These are phyloP conservation scores for Geotrichum reessii DNA, from an alignment of 1,139 yeast species.

Conservation along the genomic window DNA sequence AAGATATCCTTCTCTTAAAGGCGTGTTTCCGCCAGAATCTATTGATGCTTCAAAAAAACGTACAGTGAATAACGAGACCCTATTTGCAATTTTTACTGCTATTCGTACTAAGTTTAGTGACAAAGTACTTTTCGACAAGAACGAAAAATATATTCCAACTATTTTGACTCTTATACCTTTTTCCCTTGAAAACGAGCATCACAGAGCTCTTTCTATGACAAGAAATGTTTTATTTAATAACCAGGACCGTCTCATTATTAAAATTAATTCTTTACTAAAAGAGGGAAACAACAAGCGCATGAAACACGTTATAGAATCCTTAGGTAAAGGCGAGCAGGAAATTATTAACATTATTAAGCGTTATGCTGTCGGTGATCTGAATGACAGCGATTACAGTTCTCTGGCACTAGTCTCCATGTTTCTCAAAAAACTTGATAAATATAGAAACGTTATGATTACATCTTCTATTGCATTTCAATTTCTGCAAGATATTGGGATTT, in stretches of 20 bases:
- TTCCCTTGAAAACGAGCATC: conserved; percentile 17
- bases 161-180: conserved; percentile 15
- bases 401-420: conserved; percentile 25
- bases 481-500: conserved; percentile 19
- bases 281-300: neutral
- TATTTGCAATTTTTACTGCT: conserved; percentile 19
- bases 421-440: conserved; percentile 16
- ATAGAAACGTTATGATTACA: conserved; percentile 10
- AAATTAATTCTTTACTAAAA: neutral
- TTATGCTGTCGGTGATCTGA: conserved; percentile 27
- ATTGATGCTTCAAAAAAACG: conserved; percentile 5
- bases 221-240: neutral
- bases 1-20: conserved; percentile 8
- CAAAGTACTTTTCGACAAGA: conserved; percentile 15
- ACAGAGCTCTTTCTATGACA: conserved; percentile 13
- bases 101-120: conserved; percentile 15
- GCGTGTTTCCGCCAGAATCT: conserved; percentile 20
- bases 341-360: conserved; percentile 22
- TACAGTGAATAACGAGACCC: conserved; percentile 11
- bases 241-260: neutral
- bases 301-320: neutral
- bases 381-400: conserved; percentile 22
- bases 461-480: conserved; percentile 21
- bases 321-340: conserved; percentile 7
- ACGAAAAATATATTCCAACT: conserved; percentile 12